Base-by-base conservation (phyloP, 1,139 yeast species). In the Geotrichum fermentans region DNA sequence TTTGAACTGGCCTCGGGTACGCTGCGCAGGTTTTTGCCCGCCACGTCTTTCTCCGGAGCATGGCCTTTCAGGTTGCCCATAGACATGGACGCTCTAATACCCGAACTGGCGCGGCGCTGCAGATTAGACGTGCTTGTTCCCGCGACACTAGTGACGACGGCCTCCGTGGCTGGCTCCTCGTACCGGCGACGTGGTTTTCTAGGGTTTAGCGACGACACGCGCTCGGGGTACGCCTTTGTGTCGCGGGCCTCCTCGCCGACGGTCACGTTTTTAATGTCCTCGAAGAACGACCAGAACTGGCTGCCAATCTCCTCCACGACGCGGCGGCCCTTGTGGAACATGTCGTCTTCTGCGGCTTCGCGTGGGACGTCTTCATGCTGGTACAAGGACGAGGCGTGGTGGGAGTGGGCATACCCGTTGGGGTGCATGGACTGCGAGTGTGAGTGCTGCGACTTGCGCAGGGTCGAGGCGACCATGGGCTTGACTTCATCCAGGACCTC, bases 251-350 rank as follows among this genome's bases (percentile, higher is more conserved):
- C 62, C 21, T 59, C 64, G 2, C 68, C 68, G 43, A 64, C 56
- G 0, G 69, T 59, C 7, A 64, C 68, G 24, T 60, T 62, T 49
- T 59, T 57, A 8, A 66, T 65, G 44, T 66, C 70, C 24, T 64
- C 69, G 43, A 65, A 56, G 10, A 66, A 56, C 1, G 68, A 64
- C 68, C 68, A 64, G 49, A 66, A 62, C 50, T 65, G 69, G 16
- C 61, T 50, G 16, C 67, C 66, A 6, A 66, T 57, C 45, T 62
- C 69, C 37, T 62, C 68, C 6, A 65, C 67, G 10, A 66, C 68
- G 5, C 68, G 56, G 16, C 58, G 56, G 37, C 69, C 67, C 60
- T 63, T 59, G 38, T 58, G 58, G 36, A 64, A 45, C 22, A 64
- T 65, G 30, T 65, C 68, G 35, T 45, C 50, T 4, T 40, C 37